Conservation (phyloP, 2,329 filamentous ascomycete species). For the Gnomoniopsis smithogilvyi region DNA sequence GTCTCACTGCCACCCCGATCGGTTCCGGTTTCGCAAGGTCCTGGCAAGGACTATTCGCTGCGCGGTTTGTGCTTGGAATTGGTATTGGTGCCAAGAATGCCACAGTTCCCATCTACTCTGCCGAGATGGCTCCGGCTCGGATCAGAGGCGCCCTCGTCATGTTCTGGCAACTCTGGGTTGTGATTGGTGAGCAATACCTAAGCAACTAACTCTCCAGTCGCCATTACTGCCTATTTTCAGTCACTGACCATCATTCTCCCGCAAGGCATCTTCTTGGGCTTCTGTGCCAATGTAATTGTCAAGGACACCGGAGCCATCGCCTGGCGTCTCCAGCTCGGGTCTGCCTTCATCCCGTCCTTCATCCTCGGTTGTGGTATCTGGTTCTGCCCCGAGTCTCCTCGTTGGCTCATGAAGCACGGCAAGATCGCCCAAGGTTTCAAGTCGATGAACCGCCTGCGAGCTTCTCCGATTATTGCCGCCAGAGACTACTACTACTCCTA, state of each 20-base stretch:
- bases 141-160: conserved; percentile 17
- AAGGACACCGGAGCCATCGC: conserved; percentile 45
- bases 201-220: too few relatives aligned
- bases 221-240: too few relatives aligned
- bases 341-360: conserved; percentile 58
- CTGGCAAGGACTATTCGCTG: conserved; percentile 69
- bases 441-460: conserved; percentile 50
- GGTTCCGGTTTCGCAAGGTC: conserved; percentile 68
- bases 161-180: conserved; percentile 19
- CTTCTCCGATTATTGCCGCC: conserved; percentile 54
- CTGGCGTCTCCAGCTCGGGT: conserved; percentile 63
- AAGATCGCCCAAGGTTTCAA: conserved; percentile 58
- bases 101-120: conserved; percentile 17
- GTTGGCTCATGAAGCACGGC: conserved; percentile 66
- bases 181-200: neutral
- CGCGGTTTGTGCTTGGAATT: conserved; percentile 47
- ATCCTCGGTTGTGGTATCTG: conserved; percentile 60
- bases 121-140: conserved; percentile 15
- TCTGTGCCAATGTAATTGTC: conserved; percentile 57
- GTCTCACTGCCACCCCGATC: conserved; percentile 67
- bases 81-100: conserved; percentile 17
- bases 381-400: conserved; percentile 63
- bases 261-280: conserved; percentile 54
- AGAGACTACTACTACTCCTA: conserved; percentile 63
- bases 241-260: neutral